Base-by-base conservation (phyloP, 352 stramenopile genomes). In the Pythium pectinolyticum region DNA sequence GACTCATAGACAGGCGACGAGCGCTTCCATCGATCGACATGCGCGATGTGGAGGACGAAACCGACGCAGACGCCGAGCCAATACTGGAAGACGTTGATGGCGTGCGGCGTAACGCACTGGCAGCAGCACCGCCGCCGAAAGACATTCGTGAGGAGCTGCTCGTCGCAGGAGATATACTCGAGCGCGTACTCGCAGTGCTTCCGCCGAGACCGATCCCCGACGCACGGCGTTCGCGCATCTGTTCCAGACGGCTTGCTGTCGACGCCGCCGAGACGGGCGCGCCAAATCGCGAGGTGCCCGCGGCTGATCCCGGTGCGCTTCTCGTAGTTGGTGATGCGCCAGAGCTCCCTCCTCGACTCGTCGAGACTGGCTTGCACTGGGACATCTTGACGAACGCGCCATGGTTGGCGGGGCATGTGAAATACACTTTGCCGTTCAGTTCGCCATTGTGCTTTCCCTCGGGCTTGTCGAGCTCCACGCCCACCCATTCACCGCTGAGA, bases 371-470 rank as follows among this genome's bases (percentile, higher is more conserved):
- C 28, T 63, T 63, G 11, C 78, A 65, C 61, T 81, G 74, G 32
- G 74, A 55, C 47, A 72, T 78, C 69, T 88, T 90, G 31, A 89
- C 78, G 57, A 95, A 95, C 3, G 94, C 71, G 0, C 85, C 84
- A 63, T 89, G 76, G 64, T 89, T 84, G n/a, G 73, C 61, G 20
- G 69, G 69, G 49, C 84, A 94, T 3, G 61, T 77, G 64, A 95
- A 95, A 74, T 95, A 95, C 22, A 87, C 77, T 54, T 75, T 72
- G 53, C 85, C 87, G 52, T 91, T 90, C 48, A 95, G 70, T 67
- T 90, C 80, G 56, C 87, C 87, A 56, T 88, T 91, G 80, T 95
- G 91, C 73, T 93, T 93, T 12, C 87, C 87, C 20, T 94, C 84
- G 25, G 85, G 77, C 1, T 66, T 69, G 35, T 94, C 84, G 20